A percentile compares a stretch with the other conserved stretches of the same genome.
Conservation (phyloP, 176 grass and related monocot species). For the Oryza punctata region DNA sequence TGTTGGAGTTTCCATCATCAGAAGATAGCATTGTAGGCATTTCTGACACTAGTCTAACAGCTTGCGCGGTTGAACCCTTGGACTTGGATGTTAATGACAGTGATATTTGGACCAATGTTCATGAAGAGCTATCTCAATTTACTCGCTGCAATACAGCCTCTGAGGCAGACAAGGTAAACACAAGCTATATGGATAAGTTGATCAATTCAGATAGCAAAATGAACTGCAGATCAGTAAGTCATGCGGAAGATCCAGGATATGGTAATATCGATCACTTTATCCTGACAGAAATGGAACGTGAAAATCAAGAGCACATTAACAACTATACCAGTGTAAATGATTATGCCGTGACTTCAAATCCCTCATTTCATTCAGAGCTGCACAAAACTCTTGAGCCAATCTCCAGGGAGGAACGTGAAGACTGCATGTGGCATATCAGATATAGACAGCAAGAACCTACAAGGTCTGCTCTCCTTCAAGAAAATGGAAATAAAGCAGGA, state of each 20-base stretch:
- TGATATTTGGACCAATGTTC: conserved; percentile 25
- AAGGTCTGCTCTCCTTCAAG: conserved; percentile 31
- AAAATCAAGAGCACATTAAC: conserved; percentile 23
- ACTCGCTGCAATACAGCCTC: conserved; percentile 28
- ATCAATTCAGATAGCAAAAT: conserved; percentile 23
- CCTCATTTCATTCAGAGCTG: conserved; percentile 39
- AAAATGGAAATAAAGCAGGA: conserved; percentile 14
- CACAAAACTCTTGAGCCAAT: conserved; percentile 41
- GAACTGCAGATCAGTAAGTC: conserved; percentile 4
- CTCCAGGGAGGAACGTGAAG: conserved; percentile 45
- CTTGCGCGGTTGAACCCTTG: conserved; percentile 6
- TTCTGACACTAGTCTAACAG: conserved; percentile 21
- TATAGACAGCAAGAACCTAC: conserved; percentile 32
- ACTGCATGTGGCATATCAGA: conserved; percentile 26
- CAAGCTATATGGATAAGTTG: conserved; percentile 6
- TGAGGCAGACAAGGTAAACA: conserved; percentile 8
- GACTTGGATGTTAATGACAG: conserved; percentile 26
- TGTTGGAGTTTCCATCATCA: conserved; percentile 26
- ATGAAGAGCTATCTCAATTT: conserved; percentile 23
- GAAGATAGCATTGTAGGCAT: conserved; percentile 38
- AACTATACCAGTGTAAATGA: conserved; percentile 22
- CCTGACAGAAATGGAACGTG: conserved; percentile 33
- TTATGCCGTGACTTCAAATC: conserved; percentile 22
- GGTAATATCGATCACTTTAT: conserved; percentile 27
- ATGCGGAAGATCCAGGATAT: conserved; percentile 5